Percentiles rank a stretch among this genome's conserved stretches.
Conservation (phyloP, 2,329 filamentous ascomycete species). For the Hymenoscyphus repandus region DNA sequence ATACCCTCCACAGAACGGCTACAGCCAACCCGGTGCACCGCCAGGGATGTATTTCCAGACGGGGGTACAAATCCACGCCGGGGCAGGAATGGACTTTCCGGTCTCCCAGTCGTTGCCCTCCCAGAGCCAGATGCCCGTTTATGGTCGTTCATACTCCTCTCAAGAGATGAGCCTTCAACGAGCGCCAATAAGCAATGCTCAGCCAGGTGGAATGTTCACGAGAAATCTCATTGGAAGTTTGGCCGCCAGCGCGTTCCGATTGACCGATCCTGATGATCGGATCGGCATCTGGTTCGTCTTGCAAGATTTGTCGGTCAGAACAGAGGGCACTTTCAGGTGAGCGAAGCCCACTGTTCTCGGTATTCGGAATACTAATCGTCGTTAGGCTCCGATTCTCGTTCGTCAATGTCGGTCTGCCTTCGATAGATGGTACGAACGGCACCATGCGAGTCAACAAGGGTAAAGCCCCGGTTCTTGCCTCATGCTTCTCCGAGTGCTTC, state of each 20-base stretch:
- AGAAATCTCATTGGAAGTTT: constrained; percentile 91
- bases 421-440: constrained; percentile 18
- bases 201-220: constrained; percentile 80
- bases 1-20: constrained; percentile 31
- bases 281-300: constrained; percentile 95
- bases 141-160: constrained; percentile 14
- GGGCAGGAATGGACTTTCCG: constrained; percentile 6
- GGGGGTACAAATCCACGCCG: constrained; percentile 9
- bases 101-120: constrained; percentile 12
- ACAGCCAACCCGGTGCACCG: constrained; percentile 33
- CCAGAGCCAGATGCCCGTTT: constrained; percentile 5
- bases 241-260: constrained; percentile 78
- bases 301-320: constrained; percentile 90
- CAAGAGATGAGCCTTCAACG: constrained; percentile 19
- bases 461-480: constrained; percentile 75
- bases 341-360: constrained; percentile 19
- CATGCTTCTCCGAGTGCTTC: constrained; percentile 82
- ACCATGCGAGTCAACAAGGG: constrained; percentile 59
- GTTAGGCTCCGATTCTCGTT: constrained; percentile 64
- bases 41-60: constrained; percentile 13
- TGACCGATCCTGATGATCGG: constrained; percentile 73
- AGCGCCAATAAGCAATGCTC: constrained; percentile 27
- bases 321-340: constrained; percentile 86
- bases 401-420: constrained; percentile 67
- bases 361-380: neutral